Conservation (phyloP, 2,329 filamentous ascomycete genomes). For the Ceratocystis destructans region DNA sequence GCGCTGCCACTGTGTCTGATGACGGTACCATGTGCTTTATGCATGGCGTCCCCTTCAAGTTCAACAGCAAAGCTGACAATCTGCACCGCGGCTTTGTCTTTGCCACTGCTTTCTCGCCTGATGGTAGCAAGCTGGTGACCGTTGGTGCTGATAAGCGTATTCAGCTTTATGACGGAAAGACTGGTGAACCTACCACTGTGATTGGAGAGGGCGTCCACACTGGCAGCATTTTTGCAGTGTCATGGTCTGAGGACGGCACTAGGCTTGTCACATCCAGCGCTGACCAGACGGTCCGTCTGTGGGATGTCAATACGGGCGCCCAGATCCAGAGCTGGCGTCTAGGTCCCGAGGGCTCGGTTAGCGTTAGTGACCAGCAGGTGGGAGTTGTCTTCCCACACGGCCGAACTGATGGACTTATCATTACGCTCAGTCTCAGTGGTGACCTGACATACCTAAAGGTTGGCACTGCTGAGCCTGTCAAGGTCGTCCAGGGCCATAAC, state of each 20-base stretch:
- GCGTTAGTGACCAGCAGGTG: conserved; percentile 75
- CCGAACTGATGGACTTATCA: conserved; percentile 71
- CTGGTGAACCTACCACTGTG: conserved; percentile 63
- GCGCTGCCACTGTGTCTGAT: conserved; percentile 82
- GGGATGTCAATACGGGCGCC: conserved; percentile 73
- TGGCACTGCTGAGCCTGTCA: conserved; percentile 53
- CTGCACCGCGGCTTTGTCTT: conserved; percentile 83
- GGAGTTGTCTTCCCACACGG: conserved; percentile 82
- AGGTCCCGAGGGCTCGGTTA: conserved; percentile 57
- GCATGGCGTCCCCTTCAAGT: conserved; percentile 91
- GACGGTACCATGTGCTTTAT: conserved; percentile 85
- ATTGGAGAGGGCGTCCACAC: conserved; percentile 74
- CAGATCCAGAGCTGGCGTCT: conserved; percentile 72
- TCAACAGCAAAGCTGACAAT: conserved; percentile 65
- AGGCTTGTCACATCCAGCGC: conserved; percentile 82
- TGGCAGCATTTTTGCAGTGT: conserved; percentile 83
- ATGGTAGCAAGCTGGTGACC: conserved; percentile 67
- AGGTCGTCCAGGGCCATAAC: conserved; percentile 72
- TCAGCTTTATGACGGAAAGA: conserved; percentile 93
- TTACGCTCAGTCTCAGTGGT: conserved; percentile 76
- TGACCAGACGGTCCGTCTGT: conserved; percentile 87
- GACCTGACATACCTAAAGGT: conserved; percentile 80
- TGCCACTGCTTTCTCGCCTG: conserved; percentile 76
- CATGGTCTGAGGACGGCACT: conserved; percentile 78
- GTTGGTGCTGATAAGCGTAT: conserved; percentile 89